Percentiles rank a stretch among this genome's conserved stretches.
Evolutionary conservation across 2,329 filamentous ascomycete genomes (phyloP).

Genomic region (Fusarium paranaense): DNA sequence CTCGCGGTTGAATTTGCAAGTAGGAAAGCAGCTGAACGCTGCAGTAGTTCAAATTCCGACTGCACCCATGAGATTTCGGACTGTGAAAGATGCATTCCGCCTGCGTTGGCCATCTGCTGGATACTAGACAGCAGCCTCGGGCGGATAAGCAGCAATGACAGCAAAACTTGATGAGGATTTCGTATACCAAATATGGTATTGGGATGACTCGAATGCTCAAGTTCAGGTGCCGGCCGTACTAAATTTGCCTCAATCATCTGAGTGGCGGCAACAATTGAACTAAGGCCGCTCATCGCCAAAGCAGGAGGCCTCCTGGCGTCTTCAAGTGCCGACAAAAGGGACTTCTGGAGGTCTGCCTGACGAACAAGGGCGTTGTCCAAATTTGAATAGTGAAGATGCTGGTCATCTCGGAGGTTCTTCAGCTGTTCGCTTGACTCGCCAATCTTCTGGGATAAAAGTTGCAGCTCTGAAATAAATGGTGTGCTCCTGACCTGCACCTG

Average conservation of each 20-base stretch:
- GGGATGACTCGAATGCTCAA: neutral
- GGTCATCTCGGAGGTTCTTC: neutral
- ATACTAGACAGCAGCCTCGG: neutral
- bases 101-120: neutral
- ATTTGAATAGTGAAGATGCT: neutral
- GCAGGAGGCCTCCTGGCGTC: neutral
- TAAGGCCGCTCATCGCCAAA: neutral
- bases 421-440: neutral
- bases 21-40: neutral
- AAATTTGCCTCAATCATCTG: neutral
- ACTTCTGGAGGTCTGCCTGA: neutral
- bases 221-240: neutral
- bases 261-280: neutral
- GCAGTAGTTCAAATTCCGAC: neutral
- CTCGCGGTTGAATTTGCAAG: neutral
- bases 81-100: neutral
- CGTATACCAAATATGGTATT: neutral
- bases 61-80: neutral
- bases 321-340: neutral
- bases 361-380: neutral
- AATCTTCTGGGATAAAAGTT: neutral
- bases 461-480: neutral
- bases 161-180: neutral
- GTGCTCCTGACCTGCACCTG: neutral
- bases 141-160: neutral